Evolutionary conservation across 495 filamentous ascomycete species (phyloP), one percentile per base, ranked within the genome.

Genomic region (Lepraria neglecta): DNA sequence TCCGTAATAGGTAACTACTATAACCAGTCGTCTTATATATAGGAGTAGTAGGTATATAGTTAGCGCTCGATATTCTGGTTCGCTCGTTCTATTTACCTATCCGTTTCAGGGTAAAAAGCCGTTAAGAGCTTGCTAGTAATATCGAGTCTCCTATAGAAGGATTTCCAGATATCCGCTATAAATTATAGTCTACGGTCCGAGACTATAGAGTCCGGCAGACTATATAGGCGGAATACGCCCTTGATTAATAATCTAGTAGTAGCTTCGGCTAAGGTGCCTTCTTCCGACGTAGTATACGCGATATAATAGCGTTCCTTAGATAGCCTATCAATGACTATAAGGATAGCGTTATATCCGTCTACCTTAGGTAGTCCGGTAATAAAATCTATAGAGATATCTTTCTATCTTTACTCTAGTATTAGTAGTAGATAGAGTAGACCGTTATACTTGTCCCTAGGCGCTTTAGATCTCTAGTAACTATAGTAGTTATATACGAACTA

Each of bases 21-120:
- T 0, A 46, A 44, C 72, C 58, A 76, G 60, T 76, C 48, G 47
- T 72, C 52, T 33, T 76, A 64, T 1, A 62, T 52, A 57, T 70
- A 72, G 40, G 67, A 67, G n/a, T 63, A 38, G 47, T 67, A 74
- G 9, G 24, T n/a, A 0, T 68, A 60, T 7, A 75, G 58, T n/a
- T 65, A 64, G 10, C 67, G 54, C 56, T 74, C 61, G 9, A 75
- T 2, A 12, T 40, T 19, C 6, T 65, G 35, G 54, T 70, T 73
- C 6, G 52, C 21, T 6, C n/a, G 38, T 44, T 76, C 69, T 0
- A 68, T 73, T 33, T 73, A 65, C 0, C 68, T 64, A 65, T 74
- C 63, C 0, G 69, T 73, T 48, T 52, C 17, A 17, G 19, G 21
- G 14, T 30, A 12, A 3, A 21, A 52, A 9, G 48, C 30, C 14